Conservation (phyloP, 352 stramenopile species). For the Pythium rhizo-oryzae region DNA sequence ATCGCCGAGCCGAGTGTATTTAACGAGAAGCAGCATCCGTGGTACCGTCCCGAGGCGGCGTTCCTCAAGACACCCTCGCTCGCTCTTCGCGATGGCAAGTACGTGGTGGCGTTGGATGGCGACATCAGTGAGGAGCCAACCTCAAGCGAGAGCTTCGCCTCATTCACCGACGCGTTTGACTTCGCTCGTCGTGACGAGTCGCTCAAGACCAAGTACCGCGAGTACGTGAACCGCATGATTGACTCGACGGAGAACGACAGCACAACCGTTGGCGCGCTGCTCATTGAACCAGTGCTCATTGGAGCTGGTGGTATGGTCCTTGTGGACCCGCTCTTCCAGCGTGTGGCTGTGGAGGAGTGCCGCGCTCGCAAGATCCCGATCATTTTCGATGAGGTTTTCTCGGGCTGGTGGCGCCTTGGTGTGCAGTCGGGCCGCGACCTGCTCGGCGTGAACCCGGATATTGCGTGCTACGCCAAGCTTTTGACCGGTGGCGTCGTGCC, state of each 20-base stretch:
- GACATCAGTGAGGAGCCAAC: constrained; percentile 41
- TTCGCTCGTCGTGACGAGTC: constrained; percentile 36
- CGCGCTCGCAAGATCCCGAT: constrained; percentile 80
- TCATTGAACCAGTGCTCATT: constrained; percentile 93
- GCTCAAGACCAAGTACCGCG: constrained; percentile 57
- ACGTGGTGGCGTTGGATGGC: constrained; percentile 54
- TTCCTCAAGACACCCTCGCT: constrained; percentile 86
- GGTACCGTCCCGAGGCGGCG: constrained; percentile 85
- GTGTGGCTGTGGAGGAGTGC: constrained; percentile 82
- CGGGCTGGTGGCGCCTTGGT: constrained; percentile 90
- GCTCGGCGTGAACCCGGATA: constrained; percentile 86
- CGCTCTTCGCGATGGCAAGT: constrained; percentile 57
- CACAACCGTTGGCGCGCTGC: constrained; percentile 59
- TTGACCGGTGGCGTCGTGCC: constrained; percentile 90
- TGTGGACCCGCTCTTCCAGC: constrained; percentile 92
- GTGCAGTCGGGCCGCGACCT: constrained; percentile 85
- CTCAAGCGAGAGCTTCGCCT: constrained; percentile 39
- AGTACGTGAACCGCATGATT: constrained; percentile 65
- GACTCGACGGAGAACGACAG: constrained; percentile 37
- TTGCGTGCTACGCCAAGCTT: constrained; percentile 92
- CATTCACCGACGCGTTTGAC: constrained; percentile 65
- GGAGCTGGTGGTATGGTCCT: constrained; percentile 90
- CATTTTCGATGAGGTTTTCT: constrained; percentile 94
- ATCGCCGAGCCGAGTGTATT: constrained; percentile 91
- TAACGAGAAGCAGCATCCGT: constrained; percentile 92